Evolutionary conservation across 495 filamentous ascomycete genomes (phyloP).

Genomic region (Xylaria flabelliformis): DNA sequence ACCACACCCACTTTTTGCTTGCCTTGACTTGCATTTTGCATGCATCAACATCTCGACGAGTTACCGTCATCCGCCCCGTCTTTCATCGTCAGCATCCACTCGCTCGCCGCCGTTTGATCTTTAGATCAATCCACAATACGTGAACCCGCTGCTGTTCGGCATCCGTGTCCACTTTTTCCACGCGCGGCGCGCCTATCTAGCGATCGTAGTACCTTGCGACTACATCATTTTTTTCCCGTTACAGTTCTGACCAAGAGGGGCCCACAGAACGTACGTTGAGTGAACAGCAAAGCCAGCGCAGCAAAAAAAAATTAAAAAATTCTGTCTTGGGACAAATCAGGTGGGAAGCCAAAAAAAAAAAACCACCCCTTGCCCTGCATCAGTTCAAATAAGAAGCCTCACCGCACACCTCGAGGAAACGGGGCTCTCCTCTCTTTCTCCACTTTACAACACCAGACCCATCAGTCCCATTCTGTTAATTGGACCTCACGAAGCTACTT

Average conservation of each 20-base stretch:
- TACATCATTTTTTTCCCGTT: slow-evolving; percentile 25
- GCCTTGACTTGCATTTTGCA: slow-evolving; percentile 46
- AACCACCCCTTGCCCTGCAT: slow-evolving; percentile 21
- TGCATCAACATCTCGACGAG: slow-evolving; percentile 46
- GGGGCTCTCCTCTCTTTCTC: slow-evolving; percentile 43
- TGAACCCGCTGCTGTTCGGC: slow-evolving; percentile 40
- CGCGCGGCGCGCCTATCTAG: slow-evolving; percentile 29
- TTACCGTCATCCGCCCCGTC: slow-evolving; percentile 40
- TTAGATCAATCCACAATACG: slow-evolving; percentile 41
- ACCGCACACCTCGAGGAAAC: slow-evolving; percentile 46
- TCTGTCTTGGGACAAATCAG: slow-evolving; percentile 30
- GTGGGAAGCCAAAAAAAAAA: slow-evolving; percentile 27
- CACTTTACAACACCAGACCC: slow-evolving; percentile 52
- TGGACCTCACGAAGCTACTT: slow-evolving; percentile 45
- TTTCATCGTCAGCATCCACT: slow-evolving; percentile 53
- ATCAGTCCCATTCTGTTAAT: slow-evolving; percentile 55
- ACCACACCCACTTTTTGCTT: slow-evolving; percentile 38
- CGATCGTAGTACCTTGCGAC: slow-evolving; percentile 37
- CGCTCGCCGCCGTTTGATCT: slow-evolving; percentile 52
- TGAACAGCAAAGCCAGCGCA: slow-evolving; percentile 22
- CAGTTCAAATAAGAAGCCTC: slow-evolving; percentile 46
- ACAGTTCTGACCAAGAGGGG: slow-evolving; percentile 37
- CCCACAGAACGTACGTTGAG: slow-evolving; percentile 30
- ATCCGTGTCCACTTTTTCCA: slow-evolving; percentile 45
- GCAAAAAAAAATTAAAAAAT: slow-evolving; percentile 27